Percentiles rank a stretch among this genome's conserved stretches.
Conservation (phyloP, 1,284 basidiomycete genomes). For the Bondarzewia mesenterica region DNA sequence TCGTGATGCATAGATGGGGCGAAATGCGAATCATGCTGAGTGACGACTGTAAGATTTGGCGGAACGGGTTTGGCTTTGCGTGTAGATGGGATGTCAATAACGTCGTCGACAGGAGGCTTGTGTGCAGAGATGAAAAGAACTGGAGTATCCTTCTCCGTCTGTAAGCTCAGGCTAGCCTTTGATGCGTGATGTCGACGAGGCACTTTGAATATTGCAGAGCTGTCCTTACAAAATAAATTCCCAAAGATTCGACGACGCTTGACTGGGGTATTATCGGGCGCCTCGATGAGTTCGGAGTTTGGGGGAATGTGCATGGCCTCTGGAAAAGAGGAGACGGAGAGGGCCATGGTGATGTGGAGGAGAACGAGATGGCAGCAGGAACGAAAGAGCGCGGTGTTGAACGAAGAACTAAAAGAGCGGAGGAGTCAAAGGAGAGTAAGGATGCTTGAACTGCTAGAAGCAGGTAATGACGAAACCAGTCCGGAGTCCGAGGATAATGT, state of each 20-base stretch:
- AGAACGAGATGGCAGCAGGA: neutral
- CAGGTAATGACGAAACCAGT: neutral
- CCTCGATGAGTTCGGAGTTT: neutral
- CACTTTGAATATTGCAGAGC: slow-evolving; percentile 1
- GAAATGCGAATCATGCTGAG: neutral
- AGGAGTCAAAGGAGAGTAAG: neutral
- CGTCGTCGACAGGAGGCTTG: neutral
- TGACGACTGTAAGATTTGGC: neutral
- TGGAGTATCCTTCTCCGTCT: neutral
- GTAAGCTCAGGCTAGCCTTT: neutral
- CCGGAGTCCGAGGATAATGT: neutral
- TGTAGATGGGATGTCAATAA: neutral
- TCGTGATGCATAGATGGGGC: neutral
- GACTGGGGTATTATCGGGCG: neutral
- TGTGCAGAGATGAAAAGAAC: neutral
- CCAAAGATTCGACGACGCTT: slow-evolving; percentile 5
- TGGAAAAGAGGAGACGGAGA: slow-evolving; percentile 14
- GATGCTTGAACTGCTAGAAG: neutral
- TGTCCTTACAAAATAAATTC: slow-evolving; percentile 2
- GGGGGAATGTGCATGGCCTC: slow-evolving; percentile 4
- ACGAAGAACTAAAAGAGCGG: neutral
- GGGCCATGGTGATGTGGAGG: slow-evolving; percentile 9
- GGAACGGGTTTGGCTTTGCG: neutral
- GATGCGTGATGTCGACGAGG: neutral
- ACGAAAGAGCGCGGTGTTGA: neutral